Conservation (phyloP, 139 green algal genomes). For the Desmodesmus armatus region DNA sequence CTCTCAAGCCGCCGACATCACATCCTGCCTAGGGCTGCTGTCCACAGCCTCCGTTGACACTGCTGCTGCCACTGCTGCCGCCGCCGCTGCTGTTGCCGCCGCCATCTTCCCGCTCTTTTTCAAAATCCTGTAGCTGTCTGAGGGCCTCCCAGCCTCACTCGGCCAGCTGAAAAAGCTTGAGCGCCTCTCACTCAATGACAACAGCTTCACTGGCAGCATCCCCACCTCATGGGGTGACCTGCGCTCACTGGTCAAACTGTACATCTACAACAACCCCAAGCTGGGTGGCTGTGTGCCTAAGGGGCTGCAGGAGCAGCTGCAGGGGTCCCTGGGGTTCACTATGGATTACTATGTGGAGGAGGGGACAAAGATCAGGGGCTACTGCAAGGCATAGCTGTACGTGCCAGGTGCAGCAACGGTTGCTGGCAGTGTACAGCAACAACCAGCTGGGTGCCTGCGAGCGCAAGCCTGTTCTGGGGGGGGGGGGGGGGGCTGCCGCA, state of each 20-base stretch:
- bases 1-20: no score
- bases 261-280: not conserved
- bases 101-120: not conserved
- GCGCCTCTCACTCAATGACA: not conserved
- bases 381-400: no score
- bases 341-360: not conserved
- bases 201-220: not conserved
- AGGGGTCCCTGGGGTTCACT: not conserved
- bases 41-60: no score
- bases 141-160: not conserved
- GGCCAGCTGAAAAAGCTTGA: not conserved
- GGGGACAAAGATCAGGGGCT: not conserved
- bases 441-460: no score
- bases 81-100: not conserved
- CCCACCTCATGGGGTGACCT: not conserved
- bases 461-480: no score
- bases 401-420: no score
- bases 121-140: not conserved
- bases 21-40: no score
- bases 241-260: not conserved
- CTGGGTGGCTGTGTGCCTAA: slow-evolving; percentile 3
- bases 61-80: no score
- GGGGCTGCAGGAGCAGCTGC: not conserved
- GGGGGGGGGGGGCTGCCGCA: no score
- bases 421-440: no score